Base-by-base conservation (phyloP, 129 eudicot species). In the Sambucus nigra region DNA sequence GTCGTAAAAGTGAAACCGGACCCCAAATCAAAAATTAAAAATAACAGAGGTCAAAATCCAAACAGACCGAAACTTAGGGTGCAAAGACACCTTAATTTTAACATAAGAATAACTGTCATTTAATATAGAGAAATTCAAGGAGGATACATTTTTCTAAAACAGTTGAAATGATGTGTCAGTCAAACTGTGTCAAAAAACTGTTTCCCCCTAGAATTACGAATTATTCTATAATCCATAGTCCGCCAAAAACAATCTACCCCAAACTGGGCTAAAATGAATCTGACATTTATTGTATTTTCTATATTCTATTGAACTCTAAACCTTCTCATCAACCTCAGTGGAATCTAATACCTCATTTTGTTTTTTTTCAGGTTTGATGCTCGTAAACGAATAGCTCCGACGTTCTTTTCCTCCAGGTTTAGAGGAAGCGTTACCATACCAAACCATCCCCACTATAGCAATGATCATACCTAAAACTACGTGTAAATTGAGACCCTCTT, bases 401-500 rank as follows among this genome's bases (percentile, higher is more conserved):
- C 75, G 75, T 47, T 74, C 80, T 69, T 74, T 74, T 38, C 80
- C 80, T 5, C 80, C 80, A 0, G 80, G 80, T 57, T 74, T 74
- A 25, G 80, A 74, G 2, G 80, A 74, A 26, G 80, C 80, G 32
- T 69, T 74, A 5, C 75, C 80, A 6, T 74, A 74, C 80, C 80
- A 74, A 6, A 74, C 46, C 80, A 74, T 74, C 9, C 80, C 75
- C 51, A 74, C 41, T 7, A 74, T 69, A 15, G 80, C 75, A 4
- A 74, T 69, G 12, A 68, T 46, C 80, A 69, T 74, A 23, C 81
- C 81, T 2, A 83, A 16, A 21, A 83, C 77, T 38, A 83, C 93
- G 6, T 83, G 86, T 13, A 78, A 64, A 44, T 83, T 83, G 18
- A 78, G 70, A n/a, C 93, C 93, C 38, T 83, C 93, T 51, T 65